A percentile compares a stretch with the other conserved stretches of the same genome.
Conservation (phyloP, 805 yeast genomes). For the Lipomyces kockii region DNA sequence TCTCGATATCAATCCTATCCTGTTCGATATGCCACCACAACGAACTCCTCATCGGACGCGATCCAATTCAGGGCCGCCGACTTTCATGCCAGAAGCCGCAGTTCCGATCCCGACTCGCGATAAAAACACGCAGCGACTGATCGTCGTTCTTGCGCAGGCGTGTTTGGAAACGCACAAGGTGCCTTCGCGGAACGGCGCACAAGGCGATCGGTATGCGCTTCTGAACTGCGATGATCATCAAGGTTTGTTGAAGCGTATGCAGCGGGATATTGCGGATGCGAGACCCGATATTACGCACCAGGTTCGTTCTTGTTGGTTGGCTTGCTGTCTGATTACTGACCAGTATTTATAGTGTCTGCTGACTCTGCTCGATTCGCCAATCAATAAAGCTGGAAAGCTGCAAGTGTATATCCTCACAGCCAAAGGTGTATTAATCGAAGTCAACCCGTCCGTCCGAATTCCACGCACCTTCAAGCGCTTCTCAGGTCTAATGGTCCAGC, state of each 20-base stretch:
- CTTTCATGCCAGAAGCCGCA: conserved; percentile 90
- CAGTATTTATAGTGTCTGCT: conserved; percentile 62
- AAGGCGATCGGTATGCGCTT: conserved; percentile 87
- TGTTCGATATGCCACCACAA: conserved; percentile 49
- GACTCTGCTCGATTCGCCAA: conserved; percentile 94
- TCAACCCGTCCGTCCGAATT: conserved; percentile 93
- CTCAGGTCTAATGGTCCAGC: conserved; percentile 96
- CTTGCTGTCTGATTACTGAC: neutral
- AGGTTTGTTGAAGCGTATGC: conserved; percentile 92
- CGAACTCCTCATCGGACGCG: conserved; percentile 44
- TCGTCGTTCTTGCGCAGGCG: conserved; percentile 95
- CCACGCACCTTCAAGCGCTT: conserved; percentile 98
- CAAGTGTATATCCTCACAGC: conserved; percentile 98
- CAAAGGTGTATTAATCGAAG: conserved; percentile 90
- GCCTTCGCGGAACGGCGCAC: conserved; percentile 66
- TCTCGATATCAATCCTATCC: neutral
- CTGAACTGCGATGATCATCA: conserved; percentile 98
- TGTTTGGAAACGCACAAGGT: conserved; percentile 94
- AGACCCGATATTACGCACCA: conserved; percentile 99
- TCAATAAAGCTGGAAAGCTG: conserved; percentile 94
- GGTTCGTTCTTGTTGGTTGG: conserved; percentile 28
- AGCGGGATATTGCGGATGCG: conserved; percentile 95
- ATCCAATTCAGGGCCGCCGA: conserved; percentile 49
- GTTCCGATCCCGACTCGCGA: conserved; percentile 79
- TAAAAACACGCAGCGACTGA: conserved; percentile 79